A percentile compares a stretch with the other conserved stretches of the same genome.
Evolutionary conservation across 73 alveolate species (phyloP).

Genomic region (Paramecium octaurelia): DNA sequence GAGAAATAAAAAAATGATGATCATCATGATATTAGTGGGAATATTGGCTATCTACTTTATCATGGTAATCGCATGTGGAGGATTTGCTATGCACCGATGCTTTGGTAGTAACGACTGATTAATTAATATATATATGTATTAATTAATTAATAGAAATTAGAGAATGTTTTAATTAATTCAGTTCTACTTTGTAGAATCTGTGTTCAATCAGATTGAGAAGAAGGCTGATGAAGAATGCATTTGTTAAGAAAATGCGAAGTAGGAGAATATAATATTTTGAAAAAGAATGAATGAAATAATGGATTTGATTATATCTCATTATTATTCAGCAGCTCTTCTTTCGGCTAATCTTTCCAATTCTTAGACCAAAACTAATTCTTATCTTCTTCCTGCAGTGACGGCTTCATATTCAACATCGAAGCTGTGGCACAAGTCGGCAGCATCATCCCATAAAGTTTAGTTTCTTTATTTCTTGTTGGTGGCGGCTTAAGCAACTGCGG

Average conservation of each 20-base stretch:
- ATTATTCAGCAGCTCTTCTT: slow-evolving; percentile 54
- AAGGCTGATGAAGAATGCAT: too few relatives aligned
- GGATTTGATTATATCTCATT: background rate
- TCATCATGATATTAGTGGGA: slow-evolving; percentile 33
- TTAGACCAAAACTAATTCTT: slow-evolving; percentile 23
- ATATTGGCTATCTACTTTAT: background rate
- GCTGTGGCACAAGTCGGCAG: slow-evolving; percentile 25
- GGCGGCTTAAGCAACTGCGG: slow-evolving; percentile 51
- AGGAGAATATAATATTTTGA: background rate
- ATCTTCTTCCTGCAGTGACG: slow-evolving; percentile 25
- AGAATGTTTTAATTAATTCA: too few relatives aligned
- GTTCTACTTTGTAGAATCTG: background rate
- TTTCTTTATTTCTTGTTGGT: slow-evolving; percentile 32
- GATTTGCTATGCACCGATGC: background rate
- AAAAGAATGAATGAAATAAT: background rate
- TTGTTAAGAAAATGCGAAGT: background rate
- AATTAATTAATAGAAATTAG: background rate
- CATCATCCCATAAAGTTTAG: slow-evolving; percentile 45
- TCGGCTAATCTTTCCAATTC: slow-evolving; percentile 54
- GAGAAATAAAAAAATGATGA: slow-evolving; percentile 64
- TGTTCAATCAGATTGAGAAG: background rate
- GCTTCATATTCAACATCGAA: slow-evolving; percentile 47
- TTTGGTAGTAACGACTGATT: slow-evolving; percentile 26
- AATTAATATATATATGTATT: background rate
- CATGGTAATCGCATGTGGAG: slow-evolving; percentile 25